phyloP scores from a whole-genome alignment of 495 filamentous ascomycete genomes.

The Rostrohypoxylon terebratum region DNA sequence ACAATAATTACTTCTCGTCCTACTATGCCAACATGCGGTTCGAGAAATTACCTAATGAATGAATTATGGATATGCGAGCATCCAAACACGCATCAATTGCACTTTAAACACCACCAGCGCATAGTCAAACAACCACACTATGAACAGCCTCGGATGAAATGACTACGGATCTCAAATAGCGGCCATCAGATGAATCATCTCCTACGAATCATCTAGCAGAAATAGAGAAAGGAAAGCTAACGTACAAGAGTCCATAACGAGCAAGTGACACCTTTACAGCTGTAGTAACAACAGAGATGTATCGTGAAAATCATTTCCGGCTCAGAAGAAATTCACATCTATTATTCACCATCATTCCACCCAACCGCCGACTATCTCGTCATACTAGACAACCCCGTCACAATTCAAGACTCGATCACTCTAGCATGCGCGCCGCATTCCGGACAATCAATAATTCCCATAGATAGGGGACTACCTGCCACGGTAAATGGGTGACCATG shows the following conservation, averaged over 20 bases:
- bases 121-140: not conserved
- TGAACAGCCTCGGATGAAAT: not conserved
- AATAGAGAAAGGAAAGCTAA: not conserved
- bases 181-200: not conserved
- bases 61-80: too few species aligned
- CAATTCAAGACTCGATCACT: not conserved
- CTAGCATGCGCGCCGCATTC: slow-evolving; percentile 11
- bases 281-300: not conserved
- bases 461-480: not conserved
- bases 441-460: slow-evolving; percentile 3
- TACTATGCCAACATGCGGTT: too few species aligned
- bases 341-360: not conserved
- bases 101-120: not conserved
- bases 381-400: not conserved
- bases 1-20: too few species aligned
- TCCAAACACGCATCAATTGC: too few species aligned
- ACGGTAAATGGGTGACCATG: slow-evolving; percentile 20
- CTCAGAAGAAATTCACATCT: not conserved
- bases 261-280: not conserved
- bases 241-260: not conserved
- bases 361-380: too few species aligned
- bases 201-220: not conserved
- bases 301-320: not conserved
- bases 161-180: not conserved
- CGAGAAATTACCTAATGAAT: too few species aligned